phyloP scores from a whole-genome alignment of 768 basidiomycete genomes.

The Naematelia encephala region DNA sequence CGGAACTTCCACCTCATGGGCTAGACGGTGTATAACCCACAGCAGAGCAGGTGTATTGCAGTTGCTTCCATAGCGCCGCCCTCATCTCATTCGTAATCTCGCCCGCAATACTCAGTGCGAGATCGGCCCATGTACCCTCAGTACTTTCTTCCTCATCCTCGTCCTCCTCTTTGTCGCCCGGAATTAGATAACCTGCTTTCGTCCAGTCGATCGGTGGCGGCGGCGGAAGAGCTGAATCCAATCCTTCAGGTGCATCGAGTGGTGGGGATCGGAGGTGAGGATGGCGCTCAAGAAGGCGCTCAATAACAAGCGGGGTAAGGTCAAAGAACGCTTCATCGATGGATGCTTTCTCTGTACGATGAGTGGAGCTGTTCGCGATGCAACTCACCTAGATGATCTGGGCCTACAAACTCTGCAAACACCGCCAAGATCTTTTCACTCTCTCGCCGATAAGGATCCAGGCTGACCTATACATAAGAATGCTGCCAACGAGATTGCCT shows the following conservation, averaged over 20 bases:
- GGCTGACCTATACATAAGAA: no score
- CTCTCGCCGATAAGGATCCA: constrained; percentile 89
- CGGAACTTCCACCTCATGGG: no score
- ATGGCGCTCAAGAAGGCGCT: constrained; percentile 67
- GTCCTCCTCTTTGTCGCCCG: constrained; percentile 17
- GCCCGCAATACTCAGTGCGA: constrained; percentile 82
- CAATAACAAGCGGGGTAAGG: constrained; percentile 75
- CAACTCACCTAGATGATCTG: constrained; percentile 73
- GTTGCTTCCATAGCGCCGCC: constrained; percentile 61
- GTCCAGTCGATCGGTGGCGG: constrained; percentile 48
- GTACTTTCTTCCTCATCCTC: constrained; percentile 14
- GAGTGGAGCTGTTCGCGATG: no score
- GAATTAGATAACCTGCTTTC: constrained; percentile 46
- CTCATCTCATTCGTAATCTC: constrained; percentile 77
- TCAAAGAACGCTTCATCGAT: constrained; percentile 98
- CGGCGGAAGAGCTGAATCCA: constrained; percentile 53
- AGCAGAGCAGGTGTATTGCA: constrained; percentile 90
- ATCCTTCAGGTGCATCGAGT: constrained; percentile 62
- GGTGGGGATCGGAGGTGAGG: constrained; percentile 73
- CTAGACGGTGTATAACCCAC: no score
- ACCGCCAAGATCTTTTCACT: constrained; percentile 77
- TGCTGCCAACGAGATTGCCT: no score
- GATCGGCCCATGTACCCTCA: constrained; percentile 99
- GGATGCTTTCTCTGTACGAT: constrained; percentile 80
- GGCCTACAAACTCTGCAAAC: constrained; percentile 74